These are phyloP conservation scores for Fraxinus cuspidata DNA, from an alignment of 257 asterid genomes.

Conservation along the genomic window DNA sequence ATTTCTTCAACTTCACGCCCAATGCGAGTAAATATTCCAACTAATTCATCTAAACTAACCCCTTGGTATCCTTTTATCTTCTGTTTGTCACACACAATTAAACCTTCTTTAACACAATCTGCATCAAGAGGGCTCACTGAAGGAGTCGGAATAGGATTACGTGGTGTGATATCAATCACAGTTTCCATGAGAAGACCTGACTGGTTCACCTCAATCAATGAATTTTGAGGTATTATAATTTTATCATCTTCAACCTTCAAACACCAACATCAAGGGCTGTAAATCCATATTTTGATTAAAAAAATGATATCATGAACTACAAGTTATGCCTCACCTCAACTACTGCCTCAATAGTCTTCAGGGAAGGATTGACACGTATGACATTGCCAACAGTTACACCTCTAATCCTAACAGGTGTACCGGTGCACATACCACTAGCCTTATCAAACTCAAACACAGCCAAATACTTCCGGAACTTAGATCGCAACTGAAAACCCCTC, in stretches of 20 bases:
- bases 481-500: conserved; percentile 86
- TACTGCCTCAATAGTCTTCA: conserved; percentile 77
- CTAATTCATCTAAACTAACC: conserved; percentile 94
- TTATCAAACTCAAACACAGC: conserved; percentile 88
- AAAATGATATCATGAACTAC: conserved; percentile 9
- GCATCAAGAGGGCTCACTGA: conserved; percentile 80
- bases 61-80: conserved; percentile 85
- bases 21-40: conserved; percentile 94
- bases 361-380: conserved; percentile 81
- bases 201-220: conserved; percentile 92
- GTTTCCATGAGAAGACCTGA: conserved; percentile 99
- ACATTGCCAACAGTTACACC: conserved; percentile 92
- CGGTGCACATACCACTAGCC: conserved; percentile 90
- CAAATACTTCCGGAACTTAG: conserved; percentile 77
- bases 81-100: conserved; percentile 88
- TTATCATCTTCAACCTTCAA: conserved; percentile 89
- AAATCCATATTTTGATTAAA: conserved; percentile 15
- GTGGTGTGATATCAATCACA: conserved; percentile 86
- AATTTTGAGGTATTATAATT: conserved; percentile 76
- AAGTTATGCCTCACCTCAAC: conserved; percentile 65
- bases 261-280: conserved; percentile 22
- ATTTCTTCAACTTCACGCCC: conserved; percentile 91
- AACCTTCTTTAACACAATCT: conserved; percentile 74
- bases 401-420: conserved; percentile 91
- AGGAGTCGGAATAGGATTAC: conserved; percentile 80